Evolutionary conservation across 345 rosid genomes (phyloP).

Genomic region (Salix brachista): DNA sequence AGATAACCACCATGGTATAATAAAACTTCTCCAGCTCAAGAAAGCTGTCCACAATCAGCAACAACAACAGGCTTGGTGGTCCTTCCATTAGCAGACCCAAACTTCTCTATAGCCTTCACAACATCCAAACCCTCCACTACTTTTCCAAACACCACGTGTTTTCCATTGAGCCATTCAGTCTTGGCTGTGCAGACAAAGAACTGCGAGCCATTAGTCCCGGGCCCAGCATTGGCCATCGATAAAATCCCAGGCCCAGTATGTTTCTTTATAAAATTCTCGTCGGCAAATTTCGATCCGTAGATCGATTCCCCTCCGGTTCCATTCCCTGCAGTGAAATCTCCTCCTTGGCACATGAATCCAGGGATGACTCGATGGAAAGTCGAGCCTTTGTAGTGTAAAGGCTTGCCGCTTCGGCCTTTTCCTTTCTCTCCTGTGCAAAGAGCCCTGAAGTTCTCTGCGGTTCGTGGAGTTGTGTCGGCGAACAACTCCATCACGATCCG

Average conservation of each 20-base stretch:
- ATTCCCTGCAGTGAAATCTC: constrained; percentile 74
- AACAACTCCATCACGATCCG: constrained; percentile 24
- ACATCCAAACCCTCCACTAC: constrained; percentile 65
- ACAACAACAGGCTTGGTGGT: constrained; percentile 46
- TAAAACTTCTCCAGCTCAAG: background rate
- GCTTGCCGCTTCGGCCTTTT: constrained; percentile 50
- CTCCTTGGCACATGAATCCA: constrained; percentile 83
- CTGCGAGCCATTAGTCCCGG: constrained; percentile 71
- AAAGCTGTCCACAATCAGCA: constrained; percentile 66
- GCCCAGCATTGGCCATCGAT: constrained; percentile 82
- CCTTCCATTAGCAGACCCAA: constrained; percentile 57
- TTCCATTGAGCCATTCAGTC: constrained; percentile 73
- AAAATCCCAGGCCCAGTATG: constrained; percentile 67
- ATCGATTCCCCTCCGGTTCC: constrained; percentile 87
- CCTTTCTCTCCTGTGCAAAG: constrained; percentile 86
- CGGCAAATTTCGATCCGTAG: constrained; percentile 63
- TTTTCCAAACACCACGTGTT: constrained; percentile 79
- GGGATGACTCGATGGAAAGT: constrained; percentile 78
- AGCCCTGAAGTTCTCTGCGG: constrained; percentile 82
- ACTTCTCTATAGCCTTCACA: constrained; percentile 57
- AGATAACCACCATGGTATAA: background rate
- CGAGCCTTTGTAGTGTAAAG: constrained; percentile 80
- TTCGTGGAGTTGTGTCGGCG: constrained; percentile 30
- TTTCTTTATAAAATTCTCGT: constrained; percentile 75
- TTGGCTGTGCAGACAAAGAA: constrained; percentile 62